phyloP scores from a whole-genome alignment of 805 yeast genomes.

The Teunomyces aglyptinius region DNA sequence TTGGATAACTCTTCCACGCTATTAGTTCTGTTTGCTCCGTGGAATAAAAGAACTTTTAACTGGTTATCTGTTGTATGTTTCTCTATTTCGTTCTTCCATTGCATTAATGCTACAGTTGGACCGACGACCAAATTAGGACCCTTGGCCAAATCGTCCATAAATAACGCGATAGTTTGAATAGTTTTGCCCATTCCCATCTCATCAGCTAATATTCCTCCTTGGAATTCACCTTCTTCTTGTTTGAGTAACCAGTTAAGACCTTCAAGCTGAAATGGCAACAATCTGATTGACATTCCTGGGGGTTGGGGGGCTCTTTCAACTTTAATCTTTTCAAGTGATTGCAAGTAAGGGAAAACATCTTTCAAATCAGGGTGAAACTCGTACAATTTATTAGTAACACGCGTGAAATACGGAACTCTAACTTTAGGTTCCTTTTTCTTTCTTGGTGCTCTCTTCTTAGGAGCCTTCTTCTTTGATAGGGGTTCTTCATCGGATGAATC shows the following conservation, averaged over 20 bases:
- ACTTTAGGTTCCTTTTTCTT: slow-evolving; percentile 47
- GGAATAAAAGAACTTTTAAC: slow-evolving; percentile 69
- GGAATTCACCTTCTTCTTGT: slow-evolving; percentile 76
- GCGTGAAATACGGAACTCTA: slow-evolving; percentile 64
- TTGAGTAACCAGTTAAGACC: slow-evolving; percentile 85
- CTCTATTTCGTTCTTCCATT: slow-evolving; percentile 93
- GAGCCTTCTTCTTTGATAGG: slow-evolving; percentile 11
- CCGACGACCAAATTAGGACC: slow-evolving; percentile 88
- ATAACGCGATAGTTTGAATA: slow-evolving; percentile 87
- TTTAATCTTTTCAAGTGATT: slow-evolving; percentile 41
- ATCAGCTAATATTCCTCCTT: slow-evolving; percentile 94
- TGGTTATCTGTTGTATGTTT: slow-evolving; percentile 69
- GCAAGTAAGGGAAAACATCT: slow-evolving; percentile 67
- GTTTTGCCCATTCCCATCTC: slow-evolving; percentile 99
- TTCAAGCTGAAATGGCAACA: slow-evolving; percentile 90
- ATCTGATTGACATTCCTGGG: slow-evolving; percentile 62
- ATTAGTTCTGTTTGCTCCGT: slow-evolving; percentile 78
- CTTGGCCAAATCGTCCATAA: slow-evolving; percentile 64
- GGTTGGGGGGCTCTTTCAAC: slow-evolving; percentile 73
- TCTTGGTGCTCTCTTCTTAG: slow-evolving; percentile 20
- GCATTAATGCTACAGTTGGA: slow-evolving; percentile 98
- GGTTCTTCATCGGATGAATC: slow-evolving; percentile 25
- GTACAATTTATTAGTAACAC: slow-evolving; percentile 65
- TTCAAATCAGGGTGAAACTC: slow-evolving; percentile 77
- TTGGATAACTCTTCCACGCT: slow-evolving; percentile 53